Percentiles rank a stretch among this genome's conserved stretches.
Evolutionary conservation across 371 early-diverging fungal genomes (phyloP).

Genomic region (Basidiobolus meristosporus): DNA sequence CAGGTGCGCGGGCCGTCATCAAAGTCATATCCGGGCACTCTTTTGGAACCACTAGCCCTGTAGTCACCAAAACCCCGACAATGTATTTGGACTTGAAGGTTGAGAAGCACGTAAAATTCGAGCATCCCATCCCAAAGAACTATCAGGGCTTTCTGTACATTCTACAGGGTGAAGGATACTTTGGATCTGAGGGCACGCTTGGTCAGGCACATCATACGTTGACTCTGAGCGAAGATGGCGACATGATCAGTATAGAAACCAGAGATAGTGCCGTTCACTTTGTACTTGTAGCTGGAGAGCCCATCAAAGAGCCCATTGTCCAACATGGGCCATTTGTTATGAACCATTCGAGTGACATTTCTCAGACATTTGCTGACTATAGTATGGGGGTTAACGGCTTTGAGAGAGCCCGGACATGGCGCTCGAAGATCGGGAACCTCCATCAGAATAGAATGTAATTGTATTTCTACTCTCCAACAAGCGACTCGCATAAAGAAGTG

Average conservation of each 20-base stretch:
- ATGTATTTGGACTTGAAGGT: constrained; percentile 50
- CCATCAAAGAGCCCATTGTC: no score
- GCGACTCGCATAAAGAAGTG: no score
- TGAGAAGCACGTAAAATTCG: constrained; percentile 19
- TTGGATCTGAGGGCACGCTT: constrained; percentile 21
- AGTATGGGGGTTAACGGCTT: constrained; percentile 16
- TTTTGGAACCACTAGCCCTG: constrained; percentile 29
- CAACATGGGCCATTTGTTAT: constrained; percentile 41
- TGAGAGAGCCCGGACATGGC: constrained; percentile 11
- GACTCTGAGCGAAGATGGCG: constrained; percentile 18
- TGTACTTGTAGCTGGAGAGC: no score
- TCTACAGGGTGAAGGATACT: constrained; percentile 26
- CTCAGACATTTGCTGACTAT: constrained; percentile 24
- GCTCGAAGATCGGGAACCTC: constrained; percentile 8
- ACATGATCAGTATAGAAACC: constrained; percentile 17
- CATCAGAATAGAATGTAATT: no score
- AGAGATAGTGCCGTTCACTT: no score
- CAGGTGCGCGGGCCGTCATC: constrained; percentile 29
- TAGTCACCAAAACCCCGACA: constrained; percentile 46
- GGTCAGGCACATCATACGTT: constrained; percentile 29
- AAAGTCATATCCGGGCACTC: constrained; percentile 61
- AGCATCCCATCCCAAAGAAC: constrained; percentile 29
- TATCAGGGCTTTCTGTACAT: no score
- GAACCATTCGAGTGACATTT: constrained; percentile 27
- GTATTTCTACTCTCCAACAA: no score